Conservation (phyloP, 352 stramenopile genomes). For the Phytophthora idaei region DNA sequence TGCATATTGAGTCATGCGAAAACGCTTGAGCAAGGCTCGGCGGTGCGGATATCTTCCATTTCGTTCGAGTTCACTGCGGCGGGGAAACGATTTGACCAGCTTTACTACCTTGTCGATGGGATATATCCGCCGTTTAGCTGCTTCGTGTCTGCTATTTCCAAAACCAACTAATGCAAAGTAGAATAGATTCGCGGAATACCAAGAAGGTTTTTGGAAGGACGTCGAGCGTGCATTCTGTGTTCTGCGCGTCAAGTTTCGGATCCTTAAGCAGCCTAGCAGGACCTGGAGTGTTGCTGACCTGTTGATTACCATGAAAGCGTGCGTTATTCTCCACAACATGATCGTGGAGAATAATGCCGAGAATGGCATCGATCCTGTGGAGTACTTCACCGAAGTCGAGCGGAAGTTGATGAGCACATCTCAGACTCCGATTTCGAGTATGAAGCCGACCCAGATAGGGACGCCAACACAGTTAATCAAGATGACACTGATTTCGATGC, state of each 20-base stretch:
- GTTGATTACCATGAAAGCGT: background rate
- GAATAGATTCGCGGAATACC: background rate
- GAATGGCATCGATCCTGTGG: background rate
- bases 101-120: background rate
- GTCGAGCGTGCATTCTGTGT: background rate
- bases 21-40: too few relatives aligned
- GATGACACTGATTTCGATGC: background rate
- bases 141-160: background rate
- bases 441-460: background rate
- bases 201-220: background rate
- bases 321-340: conserved; percentile 1
- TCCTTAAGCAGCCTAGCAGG: background rate
- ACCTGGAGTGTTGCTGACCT: background rate
- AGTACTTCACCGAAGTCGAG: background rate
- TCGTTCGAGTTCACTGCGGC: background rate
- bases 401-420: background rate
- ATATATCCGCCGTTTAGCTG: background rate
- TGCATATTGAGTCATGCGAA: too few relatives aligned
- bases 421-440: background rate
- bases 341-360: background rate
- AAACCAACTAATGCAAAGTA: background rate
- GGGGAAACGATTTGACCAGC: background rate
- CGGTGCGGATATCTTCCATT: too few relatives aligned
- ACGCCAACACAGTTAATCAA: background rate
- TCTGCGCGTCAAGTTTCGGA: background rate